phyloP scores from a whole-genome alignment of 2,329 filamentous ascomycete genomes.

The Microdochium nivale region DNA sequence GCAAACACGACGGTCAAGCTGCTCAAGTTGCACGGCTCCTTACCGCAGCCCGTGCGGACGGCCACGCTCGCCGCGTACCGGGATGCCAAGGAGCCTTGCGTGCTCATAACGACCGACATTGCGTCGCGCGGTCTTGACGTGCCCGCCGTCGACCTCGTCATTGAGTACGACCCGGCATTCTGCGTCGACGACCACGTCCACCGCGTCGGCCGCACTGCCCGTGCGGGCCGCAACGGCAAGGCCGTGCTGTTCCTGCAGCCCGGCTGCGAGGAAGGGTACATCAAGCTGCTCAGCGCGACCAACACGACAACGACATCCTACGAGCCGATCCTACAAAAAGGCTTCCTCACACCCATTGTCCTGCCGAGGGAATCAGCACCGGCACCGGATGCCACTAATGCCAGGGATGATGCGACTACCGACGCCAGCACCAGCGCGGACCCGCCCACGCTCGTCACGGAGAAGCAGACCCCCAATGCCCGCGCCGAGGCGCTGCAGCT shows the following conservation, averaged over 20 bases:
- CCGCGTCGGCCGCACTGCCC: slow-evolving; percentile 87
- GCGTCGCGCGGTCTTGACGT: slow-evolving; percentile 92
- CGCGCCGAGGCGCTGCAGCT: slow-evolving; percentile 49
- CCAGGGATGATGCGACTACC: slow-evolving; percentile 20
- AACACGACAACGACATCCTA: slow-evolving; percentile 42
- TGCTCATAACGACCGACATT: slow-evolving; percentile 91
- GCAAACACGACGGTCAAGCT: slow-evolving; percentile 67
- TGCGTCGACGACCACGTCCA: slow-evolving; percentile 90
- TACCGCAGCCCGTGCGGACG: slow-evolving; percentile 80
- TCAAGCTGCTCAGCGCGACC: slow-evolving; percentile 55
- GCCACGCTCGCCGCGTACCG: slow-evolving; percentile 77
- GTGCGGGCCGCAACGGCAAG: slow-evolving; percentile 80
- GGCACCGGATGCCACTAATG: too few relatives aligned
- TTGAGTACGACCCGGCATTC: slow-evolving; percentile 95
- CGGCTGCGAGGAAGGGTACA: slow-evolving; percentile 86
- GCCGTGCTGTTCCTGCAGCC: slow-evolving; percentile 86
- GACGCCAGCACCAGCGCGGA: slow-evolving; percentile 54
- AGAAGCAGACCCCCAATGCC: slow-evolving; percentile 33
- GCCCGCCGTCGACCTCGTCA: slow-evolving; percentile 85
- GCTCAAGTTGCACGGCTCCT: slow-evolving; percentile 84
- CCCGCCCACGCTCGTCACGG: slow-evolving; percentile 36
- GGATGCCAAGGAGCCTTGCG: slow-evolving; percentile 61
- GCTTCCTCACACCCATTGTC: slow-evolving; percentile 51
- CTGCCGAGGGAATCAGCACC: slow-evolving; percentile 35
- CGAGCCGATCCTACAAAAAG: slow-evolving; percentile 53